These are phyloP conservation scores for Coemansia sp. DNA, from an alignment of 192 early-diverging fungal genomes.

Conservation along the genomic window DNA sequence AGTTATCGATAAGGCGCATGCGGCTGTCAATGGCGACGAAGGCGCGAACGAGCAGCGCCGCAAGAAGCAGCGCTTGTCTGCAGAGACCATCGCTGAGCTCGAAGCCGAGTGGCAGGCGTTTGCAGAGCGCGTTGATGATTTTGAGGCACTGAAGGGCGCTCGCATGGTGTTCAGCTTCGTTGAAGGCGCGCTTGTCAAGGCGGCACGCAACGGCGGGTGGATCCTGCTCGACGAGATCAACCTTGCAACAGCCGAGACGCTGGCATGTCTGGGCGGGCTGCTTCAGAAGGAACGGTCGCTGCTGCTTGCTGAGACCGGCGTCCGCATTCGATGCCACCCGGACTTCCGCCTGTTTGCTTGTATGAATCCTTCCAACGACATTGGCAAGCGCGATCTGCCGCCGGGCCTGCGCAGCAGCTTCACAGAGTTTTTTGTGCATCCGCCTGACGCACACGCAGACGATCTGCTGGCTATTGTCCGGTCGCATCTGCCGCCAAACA, in stretches of 20 bases:
- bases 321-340: constrained; percentile 83
- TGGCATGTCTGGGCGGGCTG: constrained; percentile 88
- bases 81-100: constrained; percentile 37
- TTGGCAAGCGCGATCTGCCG: constrained; percentile 94
- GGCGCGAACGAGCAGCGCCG: constrained; percentile 7
- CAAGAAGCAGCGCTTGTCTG: constrained; percentile 34
- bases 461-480: constrained; percentile 82
- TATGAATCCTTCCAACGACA: constrained; percentile 99
- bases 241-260: constrained; percentile 91
- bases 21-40: constrained; percentile 23
- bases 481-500: constrained; percentile 64
- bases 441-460: constrained; percentile 76
- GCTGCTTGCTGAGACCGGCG: constrained; percentile 88
- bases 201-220: constrained; percentile 91
- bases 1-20: constrained; percentile 15
- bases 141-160: constrained; percentile 58
- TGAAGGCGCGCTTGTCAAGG: constrained; percentile 89
- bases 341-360: constrained; percentile 96
- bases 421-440: constrained; percentile 92
- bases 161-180: constrained; percentile 90
- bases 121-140: constrained; percentile 58
- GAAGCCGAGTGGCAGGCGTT: constrained; percentile 76
- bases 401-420: constrained; percentile 88
- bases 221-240: constrained; percentile 98
- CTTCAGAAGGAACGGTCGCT: constrained; percentile 83